These are phyloP conservation scores for Lippia alba DNA, from an alignment of 305 asterid species.

Conservation along the genomic window DNA sequence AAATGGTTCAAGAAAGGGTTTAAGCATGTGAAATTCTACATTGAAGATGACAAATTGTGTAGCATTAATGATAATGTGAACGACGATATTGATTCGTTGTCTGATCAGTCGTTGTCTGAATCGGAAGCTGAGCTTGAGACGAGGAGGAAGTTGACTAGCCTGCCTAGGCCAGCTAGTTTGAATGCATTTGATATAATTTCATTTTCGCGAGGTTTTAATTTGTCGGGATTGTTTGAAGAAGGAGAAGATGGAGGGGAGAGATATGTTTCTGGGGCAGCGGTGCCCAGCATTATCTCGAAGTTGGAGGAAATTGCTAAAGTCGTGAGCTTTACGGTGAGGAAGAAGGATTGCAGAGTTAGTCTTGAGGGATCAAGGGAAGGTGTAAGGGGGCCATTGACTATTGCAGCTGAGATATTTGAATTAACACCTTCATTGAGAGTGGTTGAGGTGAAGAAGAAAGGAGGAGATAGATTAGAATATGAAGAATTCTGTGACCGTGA, in stretches of 20 bases:
- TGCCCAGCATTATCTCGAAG: constrained; percentile 63
- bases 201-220: constrained; percentile 80
- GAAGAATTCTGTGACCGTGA: constrained; percentile 73
- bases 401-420: constrained; percentile 87
- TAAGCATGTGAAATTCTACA: constrained; percentile 73
- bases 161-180: constrained; percentile 88
- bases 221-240: constrained; percentile 90
- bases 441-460: constrained; percentile 85
- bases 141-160: constrained; percentile 46
- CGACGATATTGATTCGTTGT: constrained; percentile 44
- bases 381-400: constrained; percentile 79
- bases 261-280: constrained; percentile 74
- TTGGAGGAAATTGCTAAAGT: constrained; percentile 85
- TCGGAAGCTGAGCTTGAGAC: constrained; percentile 61
- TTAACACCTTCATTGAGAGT: constrained; percentile 81
- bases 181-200: constrained; percentile 91
- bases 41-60: constrained; percentile 81
- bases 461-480: constrained; percentile 71
- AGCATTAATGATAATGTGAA: constrained; percentile 51
- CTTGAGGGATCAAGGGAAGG: constrained; percentile 82
- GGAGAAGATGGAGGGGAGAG: constrained; percentile 73
- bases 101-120: constrained; percentile 68
- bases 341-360: constrained; percentile 81
- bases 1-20: constrained; percentile 90
- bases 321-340: constrained; percentile 85